Evolutionary conservation across 2,329 filamentous ascomycete species (phyloP), one percentile per base, ranked within the genome.

Genomic region (Huntiella savannae): DNA sequence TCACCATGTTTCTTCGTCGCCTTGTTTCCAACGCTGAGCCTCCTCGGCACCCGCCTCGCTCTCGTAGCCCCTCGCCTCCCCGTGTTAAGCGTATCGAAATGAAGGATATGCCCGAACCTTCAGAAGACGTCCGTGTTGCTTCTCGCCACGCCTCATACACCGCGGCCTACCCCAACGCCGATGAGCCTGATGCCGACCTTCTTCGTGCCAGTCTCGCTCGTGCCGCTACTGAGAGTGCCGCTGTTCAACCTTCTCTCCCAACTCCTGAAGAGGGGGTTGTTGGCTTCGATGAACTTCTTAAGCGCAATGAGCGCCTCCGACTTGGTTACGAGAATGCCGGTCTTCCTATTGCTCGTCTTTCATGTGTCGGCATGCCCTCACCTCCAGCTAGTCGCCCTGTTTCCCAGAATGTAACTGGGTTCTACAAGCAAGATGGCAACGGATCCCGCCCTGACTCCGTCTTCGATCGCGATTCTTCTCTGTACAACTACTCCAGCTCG

Each of bases 81-180:
- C 47, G 47, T 8, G 47, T 49, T 13, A 49, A 49, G 35, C 47
- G 47, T 7, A 49, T 49, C 22, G 47, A 49, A 22, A 49, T 49
- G 47, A 40, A 45, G 35, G 43, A 49, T 35, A 45, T 49, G 39
- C 47, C 47, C 4, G 47, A 49, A n/a, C n/a, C 47, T 6, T 49
- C 47, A 4, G 46, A 35, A 32, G 46, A 41, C 22, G 33, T 37
- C 16, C 43, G 43, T 38, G 42, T 33, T 7, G 36, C 41, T 19
- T 43, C 46, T 16, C 36, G 40, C 35, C 42, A 41, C 17, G 37
- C 46, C 4, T 48, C 46, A 5, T 48, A 48, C 40, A 33, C 40
- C 3, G 41, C 46, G 8, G 44, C 33, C 6, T 46, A 46, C 36
- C 44, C 39, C 4, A n/a, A 34, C 19, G 3, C 7, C 7, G 22